Evolutionary conservation across 1,284 basidiomycete genomes (phyloP), one percentile per base, ranked within the genome.

Genomic region (Microbotryomycetes sp.): DNA sequence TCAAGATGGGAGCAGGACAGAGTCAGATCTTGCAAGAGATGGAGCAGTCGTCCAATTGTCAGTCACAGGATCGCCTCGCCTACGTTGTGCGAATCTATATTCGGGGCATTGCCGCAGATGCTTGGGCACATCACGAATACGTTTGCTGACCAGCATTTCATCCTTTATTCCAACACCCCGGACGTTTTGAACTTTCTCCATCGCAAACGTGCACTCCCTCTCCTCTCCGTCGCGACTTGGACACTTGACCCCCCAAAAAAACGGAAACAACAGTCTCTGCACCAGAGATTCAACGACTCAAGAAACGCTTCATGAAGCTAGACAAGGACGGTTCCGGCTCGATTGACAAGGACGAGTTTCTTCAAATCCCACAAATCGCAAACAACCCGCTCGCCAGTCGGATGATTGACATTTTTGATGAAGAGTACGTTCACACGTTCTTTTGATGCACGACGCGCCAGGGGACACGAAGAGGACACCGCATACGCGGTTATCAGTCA

Each of bases 401-500:
- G 56, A 91, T 99, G 89, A 99, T 99, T 73, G 93, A 93, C 56
- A 98, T 99, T 73, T 98, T 99, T 74, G 94, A 99, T 73, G 91
- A 97, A 78, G 93, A 98, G 92, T 96, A 71, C 76, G 89, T 77
- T 1, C 79, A 6, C 16, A 58, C 26, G 46, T 28, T 54, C 23
- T 56, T 15, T 4, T 45, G n/a, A n/a, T n/a, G n/a, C n/a, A n/a
- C n/a, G n/a, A n/a, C n/a, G n/a, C n/a, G n/a, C n/a, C n/a, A n/a
- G n/a, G n/a, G n/a, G n/a, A n/a, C n/a, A n/a, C n/a, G n/a, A n/a
- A n/a, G n/a, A n/a, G n/a, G n/a, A n/a, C n/a, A n/a, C n/a, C n/a
- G n/a, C n/a, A n/a, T n/a, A n/a, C n/a, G n/a, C n/a, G n/a, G n/a
- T n/a, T n/a, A n/a, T n/a, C n/a, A n/a, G n/a, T n/a, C n/a, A n/a